A percentile compares a stretch with the other conserved stretches of the same genome.
phyloP scores from a whole-genome alignment of 352 stramenopile genomes.

The Phytophthora litchii region DNA sequence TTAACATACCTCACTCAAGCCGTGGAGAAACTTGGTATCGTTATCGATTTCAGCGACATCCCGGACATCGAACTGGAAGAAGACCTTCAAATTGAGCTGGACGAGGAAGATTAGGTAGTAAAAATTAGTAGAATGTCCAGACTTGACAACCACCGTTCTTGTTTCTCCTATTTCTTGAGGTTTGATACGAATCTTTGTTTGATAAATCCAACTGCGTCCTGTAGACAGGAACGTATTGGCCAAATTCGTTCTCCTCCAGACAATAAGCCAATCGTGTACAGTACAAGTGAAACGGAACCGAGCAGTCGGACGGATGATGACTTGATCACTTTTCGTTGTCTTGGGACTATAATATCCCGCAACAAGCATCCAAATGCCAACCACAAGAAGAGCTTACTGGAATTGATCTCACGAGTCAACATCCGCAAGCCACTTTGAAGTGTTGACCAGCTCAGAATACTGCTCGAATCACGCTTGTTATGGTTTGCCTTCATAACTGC shows the following conservation, averaged over 20 bases:
- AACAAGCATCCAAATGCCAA: slow-evolving; percentile 41
- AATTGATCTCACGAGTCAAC: slow-evolving; percentile 15
- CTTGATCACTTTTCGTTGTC: slow-evolving; percentile 39
- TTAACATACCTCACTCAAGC: slow-evolving; percentile 58
- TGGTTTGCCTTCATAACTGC: slow-evolving; percentile 77
- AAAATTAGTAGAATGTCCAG: background rate
- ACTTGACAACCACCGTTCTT: background rate
- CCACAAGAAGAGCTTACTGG: slow-evolving; percentile 35
- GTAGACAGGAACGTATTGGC: slow-evolving; percentile 6
- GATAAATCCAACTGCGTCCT: slow-evolving; percentile 4
- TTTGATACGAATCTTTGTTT: slow-evolving; percentile 18
- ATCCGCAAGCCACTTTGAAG: slow-evolving; percentile 23
- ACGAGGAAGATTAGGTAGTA: slow-evolving; percentile 25
- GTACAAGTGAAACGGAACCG: slow-evolving; percentile 25
- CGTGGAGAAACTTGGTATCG: slow-evolving; percentile 56
- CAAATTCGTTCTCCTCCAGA: slow-evolving; percentile 15
- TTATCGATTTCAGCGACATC: slow-evolving; percentile 57
- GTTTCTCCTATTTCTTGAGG: background rate
- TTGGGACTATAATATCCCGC: slow-evolving; percentile 42
- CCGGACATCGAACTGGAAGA: slow-evolving; percentile 64
- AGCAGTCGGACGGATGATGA: slow-evolving; percentile 37
- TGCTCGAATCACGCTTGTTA: slow-evolving; percentile 30
- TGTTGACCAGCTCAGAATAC: slow-evolving; percentile 21
- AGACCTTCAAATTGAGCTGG: slow-evolving; percentile 57
- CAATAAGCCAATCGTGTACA: slow-evolving; percentile 36